phyloP scores from a whole-genome alignment of 73 alveolate species.

The Diophrys sp. region DNA sequence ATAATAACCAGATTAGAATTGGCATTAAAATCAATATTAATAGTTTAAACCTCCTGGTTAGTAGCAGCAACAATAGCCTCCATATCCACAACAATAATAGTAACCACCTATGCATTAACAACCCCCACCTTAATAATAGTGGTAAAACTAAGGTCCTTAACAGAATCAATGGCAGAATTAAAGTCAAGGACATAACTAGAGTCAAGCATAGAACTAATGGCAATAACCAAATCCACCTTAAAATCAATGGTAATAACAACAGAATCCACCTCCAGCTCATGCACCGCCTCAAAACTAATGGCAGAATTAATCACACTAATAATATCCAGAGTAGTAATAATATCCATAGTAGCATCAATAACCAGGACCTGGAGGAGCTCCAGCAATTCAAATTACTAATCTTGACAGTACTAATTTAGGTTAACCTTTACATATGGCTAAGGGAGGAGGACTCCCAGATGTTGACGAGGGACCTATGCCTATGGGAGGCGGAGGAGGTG shows the following conservation, averaged over 20 bases:
- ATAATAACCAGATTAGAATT: no score
- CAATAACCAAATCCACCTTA: constrained; percentile 8
- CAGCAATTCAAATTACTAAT: neutral
- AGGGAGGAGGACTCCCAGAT: no score
- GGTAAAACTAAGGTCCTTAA: no score
- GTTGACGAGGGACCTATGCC: constrained; percentile 16
- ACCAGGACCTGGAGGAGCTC: constrained; percentile 1
- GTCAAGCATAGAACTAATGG: constrained; percentile 29
- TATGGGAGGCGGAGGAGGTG: constrained; percentile 33
- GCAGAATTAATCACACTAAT: no score
- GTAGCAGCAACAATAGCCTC: no score
- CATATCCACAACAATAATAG: no score
- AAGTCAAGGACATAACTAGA: constrained; percentile 14
- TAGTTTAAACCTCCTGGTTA: no score
- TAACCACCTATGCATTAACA: no score
- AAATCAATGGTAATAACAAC: constrained; percentile 32
- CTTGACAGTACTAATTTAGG: constrained; percentile 5
- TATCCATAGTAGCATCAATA: constrained; percentile 7
- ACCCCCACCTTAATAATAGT: no score
- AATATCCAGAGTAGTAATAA: neutral
- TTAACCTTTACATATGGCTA: no score
- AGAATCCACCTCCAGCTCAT: constrained; percentile 40
- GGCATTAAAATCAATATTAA: no score
- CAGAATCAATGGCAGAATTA: constrained; percentile 6
- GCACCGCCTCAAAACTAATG: constrained; percentile 7